A percentile compares a stretch with the other conserved stretches of the same genome.
These are phyloP conservation scores for Sordariomycetes sp. DNA, from an alignment of 2,329 filamentous ascomycete species.

Conservation along the genomic window DNA sequence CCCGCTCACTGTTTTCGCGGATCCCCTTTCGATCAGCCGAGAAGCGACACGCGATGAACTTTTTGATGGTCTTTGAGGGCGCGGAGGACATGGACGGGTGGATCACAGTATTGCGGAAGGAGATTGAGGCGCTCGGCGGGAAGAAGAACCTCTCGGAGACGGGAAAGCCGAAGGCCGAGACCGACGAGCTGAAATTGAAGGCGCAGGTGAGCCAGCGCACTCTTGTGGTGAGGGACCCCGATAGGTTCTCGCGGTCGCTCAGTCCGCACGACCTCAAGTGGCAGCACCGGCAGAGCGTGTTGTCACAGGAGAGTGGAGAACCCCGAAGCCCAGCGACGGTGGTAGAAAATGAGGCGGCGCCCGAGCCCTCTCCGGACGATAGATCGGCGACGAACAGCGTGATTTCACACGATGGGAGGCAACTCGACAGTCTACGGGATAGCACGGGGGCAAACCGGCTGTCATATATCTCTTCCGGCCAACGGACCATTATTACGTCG, in stretches of 20 bases:
- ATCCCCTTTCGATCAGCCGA: constrained; percentile 46
- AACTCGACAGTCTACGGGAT: constrained; percentile 43
- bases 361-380: constrained; percentile 34
- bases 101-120: constrained; percentile 53
- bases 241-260: constrained; percentile 28
- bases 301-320: neutral
- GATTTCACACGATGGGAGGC: constrained; percentile 43
- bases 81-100: constrained; percentile 66
- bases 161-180: constrained; percentile 33
- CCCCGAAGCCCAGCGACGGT: constrained; percentile 7
- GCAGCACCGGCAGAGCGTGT: constrained; percentile 8
- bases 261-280: constrained; percentile 20
- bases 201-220: constrained; percentile 30
- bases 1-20: constrained; percentile 51
- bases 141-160: constrained; percentile 49
- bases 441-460: constrained; percentile 28
- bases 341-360: constrained; percentile 13
- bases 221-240: constrained; percentile 31
- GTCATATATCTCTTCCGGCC: constrained; percentile 46
- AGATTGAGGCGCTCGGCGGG: constrained; percentile 59
- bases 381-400: constrained; percentile 43
- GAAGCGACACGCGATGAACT: constrained; percentile 44
- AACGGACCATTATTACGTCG: constrained; percentile 46
- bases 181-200: constrained; percentile 17
- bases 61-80: constrained; percentile 60